phyloP scores from a whole-genome alignment of 352 stramenopile species.

The Globisporangium camurandrum region DNA sequence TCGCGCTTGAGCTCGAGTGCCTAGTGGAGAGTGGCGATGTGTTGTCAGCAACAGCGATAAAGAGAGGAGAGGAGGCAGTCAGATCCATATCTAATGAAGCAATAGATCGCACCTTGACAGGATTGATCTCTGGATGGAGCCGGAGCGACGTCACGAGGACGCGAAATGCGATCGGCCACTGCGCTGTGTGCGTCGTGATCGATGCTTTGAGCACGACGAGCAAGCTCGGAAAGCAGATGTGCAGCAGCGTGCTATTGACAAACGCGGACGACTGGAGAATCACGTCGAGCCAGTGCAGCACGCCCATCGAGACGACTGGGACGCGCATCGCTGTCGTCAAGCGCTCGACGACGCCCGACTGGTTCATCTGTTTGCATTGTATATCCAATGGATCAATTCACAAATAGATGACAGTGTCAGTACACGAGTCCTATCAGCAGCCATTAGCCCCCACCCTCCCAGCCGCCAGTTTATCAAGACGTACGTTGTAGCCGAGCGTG shows the following conservation, averaged over 20 bases:
- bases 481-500: slow-evolving; percentile 82
- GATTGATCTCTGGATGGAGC: slow-evolving; percentile 72
- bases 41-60: too few species aligned
- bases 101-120: slow-evolving; percentile 74
- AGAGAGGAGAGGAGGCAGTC: too few species aligned
- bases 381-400: too few species aligned
- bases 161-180: slow-evolving; percentile 79
- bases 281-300: slow-evolving; percentile 78
- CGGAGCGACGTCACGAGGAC: slow-evolving; percentile 72
- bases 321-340: slow-evolving; percentile 68
- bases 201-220: slow-evolving; percentile 69
- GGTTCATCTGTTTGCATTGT: too few species aligned
- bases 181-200: slow-evolving; percentile 65
- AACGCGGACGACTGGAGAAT: slow-evolving; percentile 66
- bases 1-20: slow-evolving; percentile 79
- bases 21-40: slow-evolving; percentile 11
- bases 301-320: slow-evolving; percentile 81
- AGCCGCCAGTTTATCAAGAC: slow-evolving; percentile 8
- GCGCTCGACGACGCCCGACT: slow-evolving; percentile 76
- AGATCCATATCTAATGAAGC: too few species aligned
- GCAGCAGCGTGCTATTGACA: slow-evolving; percentile 76
- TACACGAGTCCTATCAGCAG: not conserved
- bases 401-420: not conserved
- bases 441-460: not conserved
- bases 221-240: slow-evolving; percentile 82